Percentiles rank a stretch among this genome's conserved stretches.
These are phyloP conservation scores for Sporothrix brunneoviolacea DNA, from an alignment of 2,329 filamentous ascomycete species.

Conservation along the genomic window DNA sequence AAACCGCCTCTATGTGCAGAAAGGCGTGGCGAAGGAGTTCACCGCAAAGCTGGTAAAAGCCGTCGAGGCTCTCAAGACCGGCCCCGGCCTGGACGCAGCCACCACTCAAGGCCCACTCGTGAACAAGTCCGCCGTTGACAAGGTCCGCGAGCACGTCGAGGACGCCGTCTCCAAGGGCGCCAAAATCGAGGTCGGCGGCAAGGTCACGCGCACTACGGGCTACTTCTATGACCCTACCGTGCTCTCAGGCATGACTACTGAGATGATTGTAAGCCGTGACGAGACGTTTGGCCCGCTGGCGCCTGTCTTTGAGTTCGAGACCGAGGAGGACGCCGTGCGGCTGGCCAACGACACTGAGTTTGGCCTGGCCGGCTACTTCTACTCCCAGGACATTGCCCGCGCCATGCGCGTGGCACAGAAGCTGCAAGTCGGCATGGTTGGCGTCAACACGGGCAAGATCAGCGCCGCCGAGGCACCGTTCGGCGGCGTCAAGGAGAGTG, in stretches of 20 bases:
- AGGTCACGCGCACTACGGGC: slow-evolving; percentile 67
- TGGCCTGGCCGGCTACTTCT: slow-evolving; percentile 92
- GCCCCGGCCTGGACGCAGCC: slow-evolving; percentile 62
- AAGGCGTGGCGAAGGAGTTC: slow-evolving; percentile 71
- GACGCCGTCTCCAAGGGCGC: slow-evolving; percentile 75
- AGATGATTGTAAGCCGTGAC: slow-evolving; percentile 79
- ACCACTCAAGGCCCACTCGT: slow-evolving; percentile 79
- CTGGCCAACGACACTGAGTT: slow-evolving; percentile 79
- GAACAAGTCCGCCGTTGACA: slow-evolving; percentile 71
- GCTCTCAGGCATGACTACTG: slow-evolving; percentile 73
- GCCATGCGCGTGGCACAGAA: slow-evolving; percentile 58
- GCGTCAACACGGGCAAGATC: slow-evolving; percentile 68
- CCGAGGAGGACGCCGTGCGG: slow-evolving; percentile 79
- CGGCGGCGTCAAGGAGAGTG: slow-evolving; percentile 76
- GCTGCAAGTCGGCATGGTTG: slow-evolving; percentile 81
- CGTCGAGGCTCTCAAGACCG: slow-evolving; percentile 71
- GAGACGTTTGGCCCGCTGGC: slow-evolving; percentile 96
- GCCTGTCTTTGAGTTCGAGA: slow-evolving; percentile 80
- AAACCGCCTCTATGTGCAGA: slow-evolving; percentile 76
- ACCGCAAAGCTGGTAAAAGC: slow-evolving; percentile 59
- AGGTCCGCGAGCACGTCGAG: slow-evolving; percentile 72
- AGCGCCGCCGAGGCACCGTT: slow-evolving; percentile 57
- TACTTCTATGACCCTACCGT: slow-evolving; percentile 89
- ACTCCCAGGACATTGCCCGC: slow-evolving; percentile 57
- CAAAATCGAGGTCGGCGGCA: slow-evolving; percentile 67